Base-by-base conservation (phyloP, 345 rosid species). In the Aquilaria malaccensis region DNA sequence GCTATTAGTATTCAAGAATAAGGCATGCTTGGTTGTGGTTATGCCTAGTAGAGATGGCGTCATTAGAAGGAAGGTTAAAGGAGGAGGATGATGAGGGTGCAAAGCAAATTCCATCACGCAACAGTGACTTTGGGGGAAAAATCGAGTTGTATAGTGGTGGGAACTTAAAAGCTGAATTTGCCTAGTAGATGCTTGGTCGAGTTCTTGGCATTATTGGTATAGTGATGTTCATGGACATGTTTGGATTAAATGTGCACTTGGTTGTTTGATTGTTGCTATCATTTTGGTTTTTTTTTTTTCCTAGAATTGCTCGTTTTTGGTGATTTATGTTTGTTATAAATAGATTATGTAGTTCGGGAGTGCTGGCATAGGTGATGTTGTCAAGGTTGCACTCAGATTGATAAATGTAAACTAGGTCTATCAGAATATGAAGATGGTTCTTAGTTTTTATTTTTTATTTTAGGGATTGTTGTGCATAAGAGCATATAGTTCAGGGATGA, bases 21-120 rank as follows among this genome's bases (percentile, higher is more conserved):
- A 89, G 85, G 1, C 86, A 67, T 33, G 94, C 94, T 66, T 89
- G 94, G 61, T 59, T 76, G 51, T 86, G 91, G 48, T 89, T 84
- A 54, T 77, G 67, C 63, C 85, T 89, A 10, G 83, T 83, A 60
- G 79, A 62, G 3, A 70, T n/a, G 45, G 71, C 68, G 0, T 22
- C 22, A 41, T 57, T 61, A 13, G 68, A 57, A 2, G 15, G 41
- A 74, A 66, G 62, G 57, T 59, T 61, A 46, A 63, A 31, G 4
- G 72, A 56, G 41, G 80, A 74, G 9, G 79, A 64, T 22, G 85
- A 76, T 13, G 95, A 79, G 0, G 82, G 79, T 43, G 88, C 55
- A 15, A 80, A 52, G 15, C 85, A 78, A 14, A 77, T 62, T 1
- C 83, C 78, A 30, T 49, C 47, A 2, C 81, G 83, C 1, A 75